Evolutionary conservation across 441 rosid species (phyloP), one percentile per base, ranked within the genome.

Genomic region (Daphne laureola): DNA sequence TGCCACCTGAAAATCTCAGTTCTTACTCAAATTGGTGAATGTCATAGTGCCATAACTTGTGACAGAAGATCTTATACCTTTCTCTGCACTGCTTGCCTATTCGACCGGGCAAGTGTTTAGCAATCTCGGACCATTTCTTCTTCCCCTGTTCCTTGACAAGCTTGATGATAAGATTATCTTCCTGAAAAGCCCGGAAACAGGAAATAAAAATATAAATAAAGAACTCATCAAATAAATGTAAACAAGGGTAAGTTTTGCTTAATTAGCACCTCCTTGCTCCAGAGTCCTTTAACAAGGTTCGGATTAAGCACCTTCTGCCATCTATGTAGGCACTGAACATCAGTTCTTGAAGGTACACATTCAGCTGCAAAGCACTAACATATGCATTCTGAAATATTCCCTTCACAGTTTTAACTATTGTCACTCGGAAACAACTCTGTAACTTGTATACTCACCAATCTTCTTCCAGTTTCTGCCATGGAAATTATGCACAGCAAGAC

Each of bases 11-110:
- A 49, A 14, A 45, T 23, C 38, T 31, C 38, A 5, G 5, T 1
- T 31, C 38, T 31, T 8, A 31, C 38, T 4, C 8, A 31, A 31
- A 31, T 31, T 31, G 38, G 38, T 31, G 4, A 31, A 8, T 5
- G 1, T 8, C 8, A 31, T 31, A 9, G 38, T 31, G 27, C 3
- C 43, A 25, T 17, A 13, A n/a, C 12, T 27, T 38, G 11, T 38
- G 11, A 51, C 7, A 57, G 17, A 6, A 17, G 17, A 18, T 45
- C 17, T 40, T n/a, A 36, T 42, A 79, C 83, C 83, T 75, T 72
- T 77, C 85, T 54, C 84, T 69, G 17, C 81, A 79, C 64, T 79
- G 81, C 67, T 79, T 79, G 62, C 81, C 84, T 18, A 65, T 73
- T 54, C 79, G 75, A 43, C 79, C 72, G 12, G 70, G 60, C 53